These are phyloP conservation scores for Scenedesmus sp. DNA, from an alignment of 163 green algal genomes.

Conservation along the genomic window DNA sequence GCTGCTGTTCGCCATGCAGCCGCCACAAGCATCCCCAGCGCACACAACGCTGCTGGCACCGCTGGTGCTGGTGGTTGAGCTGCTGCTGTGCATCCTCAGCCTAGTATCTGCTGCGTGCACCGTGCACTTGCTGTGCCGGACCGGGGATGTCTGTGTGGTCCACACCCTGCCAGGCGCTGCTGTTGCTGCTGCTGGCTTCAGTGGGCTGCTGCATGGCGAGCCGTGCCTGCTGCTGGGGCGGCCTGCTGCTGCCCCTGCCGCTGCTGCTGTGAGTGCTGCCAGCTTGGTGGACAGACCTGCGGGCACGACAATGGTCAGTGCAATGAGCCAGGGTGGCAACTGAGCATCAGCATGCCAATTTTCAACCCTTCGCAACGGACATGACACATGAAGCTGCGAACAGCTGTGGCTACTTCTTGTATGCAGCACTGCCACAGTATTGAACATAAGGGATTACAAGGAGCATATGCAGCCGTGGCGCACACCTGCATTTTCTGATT, in stretches of 20 bases:
- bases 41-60: background rate
- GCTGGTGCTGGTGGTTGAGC: background rate
- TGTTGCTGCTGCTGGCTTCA: background rate
- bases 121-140: background rate
- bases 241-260: background rate
- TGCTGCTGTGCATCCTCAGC: too few relatives aligned
- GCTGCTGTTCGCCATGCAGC: background rate
- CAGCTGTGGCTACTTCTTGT: background rate
- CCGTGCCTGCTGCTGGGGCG: background rate
- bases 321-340: background rate
- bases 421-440: background rate
- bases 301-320: background rate
- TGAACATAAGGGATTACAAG: too few relatives aligned
- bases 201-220: background rate
- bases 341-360: too few relatives aligned
- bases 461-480: background rate
- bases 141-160: background rate
- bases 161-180: background rate
- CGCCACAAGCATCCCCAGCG: background rate
- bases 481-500: background rate
- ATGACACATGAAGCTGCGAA: too few relatives aligned
- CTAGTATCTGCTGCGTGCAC: background rate
- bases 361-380: too few relatives aligned
- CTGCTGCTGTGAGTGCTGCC: slow-evolving; percentile 19
- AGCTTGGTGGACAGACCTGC: slow-evolving; percentile 2